These are phyloP conservation scores for Xylaria multiplex DNA, from an alignment of 2,329 filamentous ascomycete species.

Conservation along the genomic window DNA sequence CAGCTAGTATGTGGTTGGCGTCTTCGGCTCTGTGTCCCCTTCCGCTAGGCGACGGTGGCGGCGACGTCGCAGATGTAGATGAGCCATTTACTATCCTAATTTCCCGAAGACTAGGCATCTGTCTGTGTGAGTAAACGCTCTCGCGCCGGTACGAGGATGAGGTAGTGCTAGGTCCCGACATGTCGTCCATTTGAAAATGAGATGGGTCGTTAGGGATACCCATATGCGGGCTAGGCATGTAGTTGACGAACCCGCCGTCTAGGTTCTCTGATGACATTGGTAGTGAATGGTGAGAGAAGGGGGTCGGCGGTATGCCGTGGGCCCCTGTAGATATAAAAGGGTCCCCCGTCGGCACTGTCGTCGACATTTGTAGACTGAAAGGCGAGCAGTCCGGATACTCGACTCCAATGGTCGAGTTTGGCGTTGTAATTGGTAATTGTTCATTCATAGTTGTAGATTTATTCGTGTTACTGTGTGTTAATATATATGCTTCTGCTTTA, in stretches of 20 bases:
- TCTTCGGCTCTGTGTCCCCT: conserved; percentile 32
- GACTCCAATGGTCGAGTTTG: conserved; percentile 32
- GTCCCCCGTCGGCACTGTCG: conserved; percentile 29
- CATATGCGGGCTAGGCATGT: conserved; percentile 35
- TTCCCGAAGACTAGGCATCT: conserved; percentile 38
- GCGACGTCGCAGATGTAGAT: conserved; percentile 33
- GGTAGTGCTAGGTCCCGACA: conserved; percentile 27
- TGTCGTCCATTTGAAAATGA: conserved; percentile 35
- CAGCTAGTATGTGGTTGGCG: conserved; percentile 40
- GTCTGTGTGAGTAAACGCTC: conserved; percentile 33
- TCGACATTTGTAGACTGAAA: conserved; percentile 33
- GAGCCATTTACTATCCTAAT: conserved; percentile 38
- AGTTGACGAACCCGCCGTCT: conserved; percentile 38
- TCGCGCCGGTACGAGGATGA: conserved; percentile 33
- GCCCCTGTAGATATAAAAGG: conserved; percentile 29
- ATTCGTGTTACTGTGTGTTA: conserved; percentile 34
- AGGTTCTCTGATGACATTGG: conserved; percentile 37
- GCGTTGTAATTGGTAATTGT: conserved; percentile 24
- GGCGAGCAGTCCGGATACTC: conserved; percentile 35
- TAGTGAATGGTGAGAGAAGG: conserved; percentile 35
- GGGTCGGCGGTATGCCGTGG: conserved; percentile 33
- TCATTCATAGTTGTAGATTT: conserved; percentile 22
- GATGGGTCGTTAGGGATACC: conserved; percentile 29
- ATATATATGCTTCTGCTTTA: conserved; percentile 42
- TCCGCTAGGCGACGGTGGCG: conserved; percentile 34